Percentiles rank a stretch among this genome's conserved stretches.
These are phyloP conservation scores for Pulveroboletus sp. DNA, from an alignment of 768 basidiomycete genomes.

Conservation along the genomic window DNA sequence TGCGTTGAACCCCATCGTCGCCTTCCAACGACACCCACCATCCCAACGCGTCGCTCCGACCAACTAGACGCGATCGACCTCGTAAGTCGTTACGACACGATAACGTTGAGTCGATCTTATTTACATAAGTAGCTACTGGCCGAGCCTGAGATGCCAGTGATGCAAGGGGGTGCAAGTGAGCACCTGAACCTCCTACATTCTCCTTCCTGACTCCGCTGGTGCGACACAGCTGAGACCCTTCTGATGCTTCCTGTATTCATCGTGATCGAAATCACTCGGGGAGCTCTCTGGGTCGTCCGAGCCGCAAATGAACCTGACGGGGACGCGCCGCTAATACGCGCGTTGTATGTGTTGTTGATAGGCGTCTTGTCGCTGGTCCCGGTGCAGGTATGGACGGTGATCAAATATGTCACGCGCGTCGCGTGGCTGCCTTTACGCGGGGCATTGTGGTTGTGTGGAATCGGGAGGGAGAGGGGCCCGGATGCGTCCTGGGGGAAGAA, in stretches of 20 bases:
- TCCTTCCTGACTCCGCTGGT: too few relatives aligned
- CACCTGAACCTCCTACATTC: not conserved
- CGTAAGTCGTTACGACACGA: not conserved
- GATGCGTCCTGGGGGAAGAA: too few relatives aligned
- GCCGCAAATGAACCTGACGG: not conserved
- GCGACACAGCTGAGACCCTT: too few relatives aligned
- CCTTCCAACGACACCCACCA: not conserved
- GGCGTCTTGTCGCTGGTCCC: slow-evolving; percentile 3
- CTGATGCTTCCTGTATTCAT: slow-evolving; percentile 14
- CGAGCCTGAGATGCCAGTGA: too few relatives aligned
- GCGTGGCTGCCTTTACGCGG: slow-evolving; percentile 2
- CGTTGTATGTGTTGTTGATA: not conserved
- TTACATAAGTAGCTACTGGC: too few relatives aligned
- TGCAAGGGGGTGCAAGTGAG: not conserved
- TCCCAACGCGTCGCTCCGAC: not conserved
- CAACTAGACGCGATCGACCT: not conserved
- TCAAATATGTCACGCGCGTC: not conserved
- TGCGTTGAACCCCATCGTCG: not conserved
- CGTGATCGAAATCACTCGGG: slow-evolving; percentile 4
- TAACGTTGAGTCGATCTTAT: not conserved
- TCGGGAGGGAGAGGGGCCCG: too few relatives aligned
- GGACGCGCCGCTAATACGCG: slow-evolving; percentile 2
- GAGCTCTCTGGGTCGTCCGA: not conserved
- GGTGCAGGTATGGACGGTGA: not conserved
- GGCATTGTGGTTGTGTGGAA: slow-evolving; percentile 14